Conservation (phyloP, 108 stramenopile species). For the Nitzschia putrida region DNA sequence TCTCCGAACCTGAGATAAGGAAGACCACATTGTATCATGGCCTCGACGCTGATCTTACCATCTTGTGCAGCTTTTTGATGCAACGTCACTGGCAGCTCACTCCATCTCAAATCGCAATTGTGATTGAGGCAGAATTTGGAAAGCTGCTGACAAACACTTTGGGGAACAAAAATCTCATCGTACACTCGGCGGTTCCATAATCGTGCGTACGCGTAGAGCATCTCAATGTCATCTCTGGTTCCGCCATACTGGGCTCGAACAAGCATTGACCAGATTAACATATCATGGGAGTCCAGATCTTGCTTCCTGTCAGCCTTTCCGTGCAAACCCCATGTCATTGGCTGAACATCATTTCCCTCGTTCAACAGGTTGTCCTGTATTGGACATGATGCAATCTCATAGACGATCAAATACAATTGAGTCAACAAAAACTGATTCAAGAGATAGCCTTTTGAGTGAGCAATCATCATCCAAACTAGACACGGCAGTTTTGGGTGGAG, state of each 20-base stretch:
- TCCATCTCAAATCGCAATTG: slow-evolving; percentile 16
- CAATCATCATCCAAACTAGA: slow-evolving; percentile 89
- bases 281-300: slow-evolving; percentile 30
- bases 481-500: slow-evolving; percentile 82
- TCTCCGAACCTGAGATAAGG: slow-evolving; percentile 45
- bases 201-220: slow-evolving; percentile 57
- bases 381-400: slow-evolving; percentile 82
- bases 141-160: slow-evolving; percentile 1
- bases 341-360: neutral
- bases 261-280: slow-evolving; percentile 62
- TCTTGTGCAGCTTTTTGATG: slow-evolving; percentile 17
- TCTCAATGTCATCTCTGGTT: slow-evolving; percentile 70
- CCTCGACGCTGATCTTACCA: neutral
- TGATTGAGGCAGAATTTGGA: neutral
- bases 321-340: neutral
- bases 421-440: slow-evolving; percentile 29
- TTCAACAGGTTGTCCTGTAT: slow-evolving; percentile 43
- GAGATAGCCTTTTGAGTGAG: slow-evolving; percentile 70
- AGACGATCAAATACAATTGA: slow-evolving; percentile 63
- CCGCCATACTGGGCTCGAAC: slow-evolving; percentile 78
- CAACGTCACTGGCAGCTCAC: slow-evolving; percentile 9
- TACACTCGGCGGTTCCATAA: slow-evolving; percentile 52
- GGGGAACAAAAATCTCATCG: slow-evolving; percentile 4
- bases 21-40: slow-evolving; percentile 25
- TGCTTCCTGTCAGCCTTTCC: neutral